A percentile compares a stretch with the other conserved stretches of the same genome.
Evolutionary conservation across 768 basidiomycete species (phyloP).

Genomic region (Erythrobasidium yunnanense): DNA sequence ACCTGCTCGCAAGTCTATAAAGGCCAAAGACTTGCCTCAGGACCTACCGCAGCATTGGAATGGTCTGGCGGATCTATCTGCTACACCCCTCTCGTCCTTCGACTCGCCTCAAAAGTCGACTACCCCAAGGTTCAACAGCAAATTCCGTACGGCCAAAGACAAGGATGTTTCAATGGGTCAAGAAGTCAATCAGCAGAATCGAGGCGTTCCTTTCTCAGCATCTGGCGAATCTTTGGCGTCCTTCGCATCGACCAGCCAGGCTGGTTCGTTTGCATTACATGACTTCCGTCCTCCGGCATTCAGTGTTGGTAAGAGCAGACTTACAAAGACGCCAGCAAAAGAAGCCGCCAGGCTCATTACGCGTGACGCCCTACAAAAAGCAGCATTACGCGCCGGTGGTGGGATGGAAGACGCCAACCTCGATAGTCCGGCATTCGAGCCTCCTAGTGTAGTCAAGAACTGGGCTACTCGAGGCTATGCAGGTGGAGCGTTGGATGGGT

Average conservation of each 20-base stretch:
- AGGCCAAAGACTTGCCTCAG: slow-evolving; percentile 49
- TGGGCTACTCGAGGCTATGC: slow-evolving; percentile 46
- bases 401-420: slow-evolving; percentile 39
- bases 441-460: slow-evolving; percentile 43
- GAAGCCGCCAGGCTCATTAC: slow-evolving; percentile 62
- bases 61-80: slow-evolving; percentile 62
- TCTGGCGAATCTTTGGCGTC: too few relatives aligned
- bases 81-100: slow-evolving; percentile 42
- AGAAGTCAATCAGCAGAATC: too few relatives aligned
- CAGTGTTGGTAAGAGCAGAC: slow-evolving; percentile 43
- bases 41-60: slow-evolving; percentile 54
- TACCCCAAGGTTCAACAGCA: not conserved
- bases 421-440: slow-evolving; percentile 31
- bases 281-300: slow-evolving; percentile 22
- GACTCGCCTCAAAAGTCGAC: slow-evolving; percentile 42
- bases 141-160: too few relatives aligned
- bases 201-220: too few relatives aligned
- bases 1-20: slow-evolving; percentile 43
- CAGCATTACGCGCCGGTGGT: slow-evolving; percentile 30
- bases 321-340: slow-evolving; percentile 59
- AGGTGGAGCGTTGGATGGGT: slow-evolving; percentile 6
- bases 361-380: slow-evolving; percentile 53
- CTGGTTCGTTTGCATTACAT: not conserved
- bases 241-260: not conserved
- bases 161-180: too few relatives aligned